Evolutionary conservation across 2,329 filamentous ascomycete species (phyloP).

Genomic region (Fusarium penzigii): DNA sequence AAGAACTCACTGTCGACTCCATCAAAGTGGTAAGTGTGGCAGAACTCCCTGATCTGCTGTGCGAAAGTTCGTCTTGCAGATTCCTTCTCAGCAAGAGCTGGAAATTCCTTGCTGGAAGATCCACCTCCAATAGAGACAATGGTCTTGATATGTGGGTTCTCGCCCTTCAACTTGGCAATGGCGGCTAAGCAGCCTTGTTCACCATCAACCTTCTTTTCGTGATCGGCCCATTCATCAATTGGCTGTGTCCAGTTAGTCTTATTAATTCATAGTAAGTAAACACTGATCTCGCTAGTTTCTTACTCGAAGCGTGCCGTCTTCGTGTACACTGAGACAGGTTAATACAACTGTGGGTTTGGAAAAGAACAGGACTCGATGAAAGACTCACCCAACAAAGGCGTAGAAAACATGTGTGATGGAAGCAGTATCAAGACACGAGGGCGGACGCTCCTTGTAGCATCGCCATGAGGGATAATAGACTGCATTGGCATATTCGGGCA

Average conservation of each 20-base stretch:
- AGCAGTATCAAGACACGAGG: slow-evolving; percentile 55
- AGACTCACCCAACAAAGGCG: slow-evolving; percentile 55
- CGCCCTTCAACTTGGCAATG: slow-evolving; percentile 57
- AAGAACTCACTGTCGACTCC: slow-evolving; percentile 59
- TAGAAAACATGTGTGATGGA: slow-evolving; percentile 66
- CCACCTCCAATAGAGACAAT: slow-evolving; percentile 68
- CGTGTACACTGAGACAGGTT: slow-evolving; percentile 32
- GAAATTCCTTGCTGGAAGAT: slow-evolving; percentile 61
- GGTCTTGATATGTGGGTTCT: slow-evolving; percentile 57
- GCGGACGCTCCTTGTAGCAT: slow-evolving; percentile 61
- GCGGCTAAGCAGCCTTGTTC: slow-evolving; percentile 61
- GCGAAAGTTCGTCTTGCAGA: slow-evolving; percentile 55
- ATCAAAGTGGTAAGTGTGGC: slow-evolving; percentile 59
- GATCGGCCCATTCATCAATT: slow-evolving; percentile 65
- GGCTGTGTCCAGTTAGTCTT: not conserved
- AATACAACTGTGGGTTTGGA: too few species aligned
- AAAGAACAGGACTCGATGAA: not conserved
- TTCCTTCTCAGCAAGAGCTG: slow-evolving; percentile 52
- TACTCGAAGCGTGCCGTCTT: slow-evolving; percentile 44
- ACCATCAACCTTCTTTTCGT: slow-evolving; percentile 60
- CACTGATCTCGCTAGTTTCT: not conserved
- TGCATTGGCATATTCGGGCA: slow-evolving; percentile 34
- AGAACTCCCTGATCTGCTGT: slow-evolving; percentile 51
- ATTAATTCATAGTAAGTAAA: too few species aligned
- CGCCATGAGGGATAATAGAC: slow-evolving; percentile 69